A percentile compares a stretch with the other conserved stretches of the same genome.
These are phyloP conservation scores for Alternaria infectoria DNA, from an alignment of 2,329 filamentous ascomycete genomes.

Conservation along the genomic window DNA sequence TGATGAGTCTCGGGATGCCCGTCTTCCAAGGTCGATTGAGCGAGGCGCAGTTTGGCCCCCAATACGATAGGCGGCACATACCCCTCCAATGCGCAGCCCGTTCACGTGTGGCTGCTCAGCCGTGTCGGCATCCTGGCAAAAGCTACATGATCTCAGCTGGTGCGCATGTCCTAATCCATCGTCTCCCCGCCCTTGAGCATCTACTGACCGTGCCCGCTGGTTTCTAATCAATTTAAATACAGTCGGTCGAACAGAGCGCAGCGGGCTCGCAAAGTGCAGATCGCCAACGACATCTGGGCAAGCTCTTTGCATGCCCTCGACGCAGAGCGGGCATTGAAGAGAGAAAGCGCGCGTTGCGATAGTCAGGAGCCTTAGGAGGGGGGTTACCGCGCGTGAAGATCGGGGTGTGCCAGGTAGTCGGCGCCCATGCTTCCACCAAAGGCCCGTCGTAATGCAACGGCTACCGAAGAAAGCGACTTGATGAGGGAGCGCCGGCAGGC, in stretches of 20 bases:
- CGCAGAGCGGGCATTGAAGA: no score
- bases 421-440: neutral
- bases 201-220: neutral
- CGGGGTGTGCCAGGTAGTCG: neutral
- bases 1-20: neutral
- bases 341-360: no score
- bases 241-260: no score
- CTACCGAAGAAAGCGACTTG: neutral
- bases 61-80: neutral
- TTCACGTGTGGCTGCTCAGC: neutral
- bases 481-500: neutral
- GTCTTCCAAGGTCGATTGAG: neutral
- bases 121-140: neutral
- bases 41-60: neutral
- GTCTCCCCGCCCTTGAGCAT: neutral
- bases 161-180: neutral
- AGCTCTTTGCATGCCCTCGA: no score
- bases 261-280: no score
- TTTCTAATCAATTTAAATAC: no score
- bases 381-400: no score
- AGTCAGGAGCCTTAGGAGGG: no score
- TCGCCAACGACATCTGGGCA: no score
- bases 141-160: neutral
- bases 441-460: neutral
- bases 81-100: neutral